Percentiles rank a stretch among this genome's conserved stretches.
phyloP scores from a whole-genome alignment of 1,284 basidiomycete species.

The Volvariella volvacea region DNA sequence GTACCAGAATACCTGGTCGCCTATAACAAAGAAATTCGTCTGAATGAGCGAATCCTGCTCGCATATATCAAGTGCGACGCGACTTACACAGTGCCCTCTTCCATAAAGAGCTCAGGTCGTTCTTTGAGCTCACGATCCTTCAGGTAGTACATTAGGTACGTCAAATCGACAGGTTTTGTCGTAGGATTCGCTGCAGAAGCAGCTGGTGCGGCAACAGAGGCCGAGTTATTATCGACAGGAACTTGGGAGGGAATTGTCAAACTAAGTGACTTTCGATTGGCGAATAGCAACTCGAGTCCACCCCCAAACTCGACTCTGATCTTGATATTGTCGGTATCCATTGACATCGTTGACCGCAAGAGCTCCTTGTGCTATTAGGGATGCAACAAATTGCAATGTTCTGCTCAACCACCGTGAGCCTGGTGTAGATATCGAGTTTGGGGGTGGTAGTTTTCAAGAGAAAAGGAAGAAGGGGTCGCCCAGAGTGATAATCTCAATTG shows the following conservation, averaged over 20 bases:
- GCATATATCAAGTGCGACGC: neutral
- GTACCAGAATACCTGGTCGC: constrained; percentile 91
- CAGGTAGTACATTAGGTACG: constrained; percentile 77
- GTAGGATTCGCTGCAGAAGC: constrained; percentile 7
- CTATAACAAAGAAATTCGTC: too few species aligned
- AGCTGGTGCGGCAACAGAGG: constrained; percentile 6
- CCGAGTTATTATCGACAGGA: constrained; percentile 25
- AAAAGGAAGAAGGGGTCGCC: too few species aligned
- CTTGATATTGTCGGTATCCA: neutral
- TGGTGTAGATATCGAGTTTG: too few species aligned
- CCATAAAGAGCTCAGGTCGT: constrained; percentile 85
- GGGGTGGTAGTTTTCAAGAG: too few species aligned
- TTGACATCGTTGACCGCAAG: constrained; percentile 4
- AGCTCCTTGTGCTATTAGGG: too few species aligned
- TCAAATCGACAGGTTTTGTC: constrained; percentile 55
- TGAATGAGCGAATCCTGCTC: too few species aligned
- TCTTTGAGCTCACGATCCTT: constrained; percentile 77
- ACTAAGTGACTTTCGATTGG: constrained; percentile 56
- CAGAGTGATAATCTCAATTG: too few species aligned
- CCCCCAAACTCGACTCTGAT: constrained; percentile 71
- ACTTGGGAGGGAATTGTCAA: constrained; percentile 52
- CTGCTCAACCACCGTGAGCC: too few species aligned
- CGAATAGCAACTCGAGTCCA: constrained; percentile 79
- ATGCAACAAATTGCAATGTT: too few species aligned
- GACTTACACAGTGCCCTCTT: constrained; percentile 83